Percentiles rank a stretch among this genome's conserved stretches.
Conservation (phyloP, 345 rosid genomes). For the thale cress (Arabidopsis thaliana) region TAIR10.1 NC_003076.8:23786501-23787000, state of each 20-base stretch:
- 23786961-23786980: too few species aligned
- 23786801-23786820: not conserved
- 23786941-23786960: not conserved
- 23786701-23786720: not conserved
- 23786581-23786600: slow-evolving; percentile 49
- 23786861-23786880: slow-evolving; percentile 15
- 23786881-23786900: not conserved
- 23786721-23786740: slow-evolving; percentile 25
- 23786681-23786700: slow-evolving; percentile 8
- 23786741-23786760: slow-evolving; percentile 42
- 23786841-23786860: not conserved
- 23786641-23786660: slow-evolving; percentile 47
- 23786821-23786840: slow-evolving; percentile 4
- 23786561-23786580: slow-evolving; percentile 39
- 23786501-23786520: slow-evolving; percentile 15
- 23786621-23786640: slow-evolving; percentile 46
- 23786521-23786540: slow-evolving; percentile 2
- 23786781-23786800: not conserved
- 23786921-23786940: not conserved
- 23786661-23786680: slow-evolving; percentile 49
- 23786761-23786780: slow-evolving; percentile 39
- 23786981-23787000: not conserved
- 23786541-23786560: slow-evolving; percentile 38
- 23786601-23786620: slow-evolving; percentile 44
- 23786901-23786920: not conserved